These are phyloP conservation scores for Ogataea ganodermae DNA, from an alignment of 805 yeast species.

Conservation along the genomic window DNA sequence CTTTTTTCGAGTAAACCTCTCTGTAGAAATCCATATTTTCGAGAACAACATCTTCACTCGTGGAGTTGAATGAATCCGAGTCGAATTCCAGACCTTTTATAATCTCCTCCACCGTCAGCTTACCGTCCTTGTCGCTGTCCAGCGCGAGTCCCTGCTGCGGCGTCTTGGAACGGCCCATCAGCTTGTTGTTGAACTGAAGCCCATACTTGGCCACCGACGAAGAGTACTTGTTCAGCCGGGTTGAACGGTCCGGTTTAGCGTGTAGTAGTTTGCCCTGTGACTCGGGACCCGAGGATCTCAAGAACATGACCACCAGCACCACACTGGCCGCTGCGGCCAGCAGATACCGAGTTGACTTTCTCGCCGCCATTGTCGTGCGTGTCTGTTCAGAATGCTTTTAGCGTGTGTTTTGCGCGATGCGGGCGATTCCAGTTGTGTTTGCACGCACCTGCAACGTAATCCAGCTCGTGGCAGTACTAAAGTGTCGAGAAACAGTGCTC, in stretches of 20 bases:
- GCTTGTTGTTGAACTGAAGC: slow-evolving; percentile 30
- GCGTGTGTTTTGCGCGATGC: not conserved
- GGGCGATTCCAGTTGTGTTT: not conserved
- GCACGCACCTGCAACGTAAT: not conserved
- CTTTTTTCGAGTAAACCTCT: slow-evolving; percentile 37
- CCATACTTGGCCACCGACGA: slow-evolving; percentile 29
- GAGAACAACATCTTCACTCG: slow-evolving; percentile 33
- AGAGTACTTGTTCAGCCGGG: slow-evolving; percentile 24
- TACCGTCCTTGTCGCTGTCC: slow-evolving; percentile 25
- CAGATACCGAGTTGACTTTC: slow-evolving; percentile 28
- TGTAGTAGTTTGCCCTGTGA: slow-evolving; percentile 8
- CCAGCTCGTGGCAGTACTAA: not conserved
- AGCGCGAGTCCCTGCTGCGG: slow-evolving; percentile 14
- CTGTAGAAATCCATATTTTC: slow-evolving; percentile 38
- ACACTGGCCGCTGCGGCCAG: slow-evolving; percentile 17
- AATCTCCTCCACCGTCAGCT: slow-evolving; percentile 30
- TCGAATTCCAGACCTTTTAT: slow-evolving; percentile 29
- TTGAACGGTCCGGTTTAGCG: slow-evolving; percentile 12
- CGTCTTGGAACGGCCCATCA: slow-evolving; percentile 27
- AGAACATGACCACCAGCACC: slow-evolving; percentile 11
- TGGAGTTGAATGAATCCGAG: slow-evolving; percentile 20
- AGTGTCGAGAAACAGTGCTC: not conserved
- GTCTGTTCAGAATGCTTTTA: slow-evolving; percentile 1
- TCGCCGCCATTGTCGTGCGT: slow-evolving; percentile 17
- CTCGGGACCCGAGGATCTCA: slow-evolving; percentile 6